These are phyloP conservation scores for Chlorella ohadii DNA, from an alignment of 139 green algal species.

Conservation along the genomic window DNA sequence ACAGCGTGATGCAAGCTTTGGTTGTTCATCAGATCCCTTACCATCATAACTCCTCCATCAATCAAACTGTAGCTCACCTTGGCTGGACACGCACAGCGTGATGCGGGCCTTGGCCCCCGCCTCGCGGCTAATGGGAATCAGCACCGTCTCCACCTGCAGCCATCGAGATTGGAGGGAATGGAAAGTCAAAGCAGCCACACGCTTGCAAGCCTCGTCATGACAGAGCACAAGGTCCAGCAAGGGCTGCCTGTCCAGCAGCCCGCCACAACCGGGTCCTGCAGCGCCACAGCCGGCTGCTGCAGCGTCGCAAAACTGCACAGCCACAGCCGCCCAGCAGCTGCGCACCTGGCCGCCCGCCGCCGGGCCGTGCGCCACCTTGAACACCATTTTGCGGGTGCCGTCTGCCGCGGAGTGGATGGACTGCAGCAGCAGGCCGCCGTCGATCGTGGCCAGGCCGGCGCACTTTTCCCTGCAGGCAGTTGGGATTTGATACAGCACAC, in stretches of 20 bases:
- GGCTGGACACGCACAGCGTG: conserved; percentile 82
- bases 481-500: too few relatives aligned
- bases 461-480: conserved; percentile 45
- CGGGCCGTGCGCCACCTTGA: conserved; percentile 55
- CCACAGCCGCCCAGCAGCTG: background rate
- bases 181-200: too few relatives aligned
- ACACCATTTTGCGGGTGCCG: conserved; percentile 86
- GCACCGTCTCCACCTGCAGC: conserved; percentile 75
- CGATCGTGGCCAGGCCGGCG: conserved; percentile 46
- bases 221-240: background rate
- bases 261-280: too few relatives aligned
- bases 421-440: conserved; percentile 72
- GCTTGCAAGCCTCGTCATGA: too few relatives aligned
- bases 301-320: background rate
- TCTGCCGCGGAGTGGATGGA: conserved; percentile 63
- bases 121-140: conserved; percentile 78
- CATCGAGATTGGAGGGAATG: too few relatives aligned
- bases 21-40: too few relatives aligned
- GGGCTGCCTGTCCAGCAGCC: background rate
- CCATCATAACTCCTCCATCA: too few relatives aligned
- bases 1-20: conserved; percentile 82
- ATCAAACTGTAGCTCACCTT: conserved; percentile 23
- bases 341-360: conserved; percentile 49
- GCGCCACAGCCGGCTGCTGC: background rate
- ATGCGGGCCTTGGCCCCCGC: conserved; percentile 53